These are phyloP conservation scores for Pythium volutum DNA, from an alignment of 352 stramenopile species.

Conservation along the genomic window DNA sequence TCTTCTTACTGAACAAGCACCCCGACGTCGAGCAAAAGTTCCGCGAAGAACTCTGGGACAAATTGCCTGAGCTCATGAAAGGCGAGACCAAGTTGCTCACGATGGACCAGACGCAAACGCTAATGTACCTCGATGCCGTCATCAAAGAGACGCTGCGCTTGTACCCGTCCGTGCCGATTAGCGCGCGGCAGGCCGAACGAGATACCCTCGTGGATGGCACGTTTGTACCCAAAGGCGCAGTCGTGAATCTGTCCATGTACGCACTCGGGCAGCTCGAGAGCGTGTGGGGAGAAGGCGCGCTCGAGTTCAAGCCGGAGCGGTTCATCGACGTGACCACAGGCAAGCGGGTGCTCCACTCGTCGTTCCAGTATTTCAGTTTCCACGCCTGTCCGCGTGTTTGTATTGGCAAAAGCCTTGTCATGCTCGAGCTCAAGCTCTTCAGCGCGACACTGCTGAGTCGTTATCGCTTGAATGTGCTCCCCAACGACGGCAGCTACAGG, in stretches of 20 bases:
- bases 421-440: slow-evolving; percentile 45
- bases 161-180: slow-evolving; percentile 28
- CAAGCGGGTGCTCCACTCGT: not conserved
- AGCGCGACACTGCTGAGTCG: slow-evolving; percentile 23
- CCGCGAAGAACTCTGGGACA: slow-evolving; percentile 24
- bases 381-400: slow-evolving; percentile 28
- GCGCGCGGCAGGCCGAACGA: slow-evolving; percentile 44
- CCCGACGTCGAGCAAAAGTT: slow-evolving; percentile 34
- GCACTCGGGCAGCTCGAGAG: slow-evolving; percentile 25
- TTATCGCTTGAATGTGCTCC: not conserved
- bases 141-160: slow-evolving; percentile 15
- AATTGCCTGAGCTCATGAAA: slow-evolving; percentile 21
- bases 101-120: not conserved
- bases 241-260: slow-evolving; percentile 28
- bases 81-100: not conserved
- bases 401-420: slow-evolving; percentile 39
- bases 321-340: slow-evolving; percentile 30
- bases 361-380: slow-evolving; percentile 25
- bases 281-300: slow-evolving; percentile 46
- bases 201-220: slow-evolving; percentile 46
- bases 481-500: not conserved
- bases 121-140: slow-evolving; percentile 16
- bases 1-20: slow-evolving; percentile 36
- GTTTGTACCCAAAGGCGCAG: slow-evolving; percentile 21
- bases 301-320: slow-evolving; percentile 54